Conservation (phyloP, 2,329 filamentous ascomycete genomes). For the Pseudogymnoascus pannorum region DNA sequence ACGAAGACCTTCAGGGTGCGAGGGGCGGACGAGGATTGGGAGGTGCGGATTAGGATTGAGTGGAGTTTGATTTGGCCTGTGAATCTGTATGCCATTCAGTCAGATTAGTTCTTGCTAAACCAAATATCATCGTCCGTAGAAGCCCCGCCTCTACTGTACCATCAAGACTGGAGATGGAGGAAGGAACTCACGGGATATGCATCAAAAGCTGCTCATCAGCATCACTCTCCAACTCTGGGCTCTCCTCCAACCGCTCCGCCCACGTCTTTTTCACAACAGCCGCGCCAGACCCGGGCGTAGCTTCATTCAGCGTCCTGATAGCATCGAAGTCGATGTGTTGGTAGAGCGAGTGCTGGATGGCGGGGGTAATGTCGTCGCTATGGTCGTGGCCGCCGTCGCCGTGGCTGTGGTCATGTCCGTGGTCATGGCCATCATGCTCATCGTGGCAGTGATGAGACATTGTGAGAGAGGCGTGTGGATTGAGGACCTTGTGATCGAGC, state of each 20-base stretch:
- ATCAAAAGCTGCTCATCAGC: constrained; percentile 92
- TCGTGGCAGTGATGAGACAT: constrained; percentile 42
- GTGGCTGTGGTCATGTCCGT: constrained; percentile 47
- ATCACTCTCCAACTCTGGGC: constrained; percentile 76
- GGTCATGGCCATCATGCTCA: constrained; percentile 32
- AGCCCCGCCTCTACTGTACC: background rate
- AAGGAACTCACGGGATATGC: constrained; percentile 66
- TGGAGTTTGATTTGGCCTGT: constrained; percentile 91
- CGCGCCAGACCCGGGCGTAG: constrained; percentile 57
- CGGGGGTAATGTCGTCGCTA: constrained; percentile 84
- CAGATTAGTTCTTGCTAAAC: background rate
- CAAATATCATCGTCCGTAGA: background rate
- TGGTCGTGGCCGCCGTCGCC: constrained; percentile 81
- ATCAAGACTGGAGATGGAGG: background rate
- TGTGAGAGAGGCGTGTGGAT: background rate
- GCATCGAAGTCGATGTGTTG: constrained; percentile 84
- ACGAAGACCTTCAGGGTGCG: constrained; percentile 78
- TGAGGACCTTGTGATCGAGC: background rate
- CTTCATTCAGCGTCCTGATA: constrained; percentile 80
- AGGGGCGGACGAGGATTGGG: constrained; percentile 62
- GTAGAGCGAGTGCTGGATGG: constrained; percentile 84
- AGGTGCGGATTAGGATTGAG: constrained; percentile 77
- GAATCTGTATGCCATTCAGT: constrained; percentile 52
- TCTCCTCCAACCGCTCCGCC: constrained; percentile 63
- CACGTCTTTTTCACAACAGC: constrained; percentile 85